Percentiles rank a stretch among this genome's conserved stretches.
phyloP scores from a whole-genome alignment of 768 basidiomycete species.

The Tricholoma matsutake region DNA sequence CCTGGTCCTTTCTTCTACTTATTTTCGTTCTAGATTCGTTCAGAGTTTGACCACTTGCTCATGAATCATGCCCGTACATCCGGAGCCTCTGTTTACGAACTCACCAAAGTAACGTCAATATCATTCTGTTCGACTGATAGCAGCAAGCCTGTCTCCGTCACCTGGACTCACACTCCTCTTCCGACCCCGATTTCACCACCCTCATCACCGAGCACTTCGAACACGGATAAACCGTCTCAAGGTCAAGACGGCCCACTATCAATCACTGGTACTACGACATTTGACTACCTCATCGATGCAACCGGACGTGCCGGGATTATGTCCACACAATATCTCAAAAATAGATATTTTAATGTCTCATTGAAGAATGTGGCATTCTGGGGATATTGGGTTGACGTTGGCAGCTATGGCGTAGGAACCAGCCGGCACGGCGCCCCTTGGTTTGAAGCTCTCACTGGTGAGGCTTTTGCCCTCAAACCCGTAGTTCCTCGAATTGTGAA shows the following conservation, averaged over 20 bases:
- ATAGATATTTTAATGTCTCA: conserved; percentile 63
- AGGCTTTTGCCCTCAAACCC: conserved; percentile 6
- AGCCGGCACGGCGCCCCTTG: conserved; percentile 55
- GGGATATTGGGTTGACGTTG: conserved; percentile 68
- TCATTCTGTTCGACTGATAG: conserved; percentile 40
- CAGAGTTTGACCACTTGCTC: conserved; percentile 59
- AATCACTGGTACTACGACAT: conserved; percentile 51
- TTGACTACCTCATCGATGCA: conserved; percentile 70
- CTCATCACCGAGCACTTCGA: conserved; percentile 33
- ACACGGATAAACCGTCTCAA: conserved; percentile 11
- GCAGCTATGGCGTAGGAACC: conserved; percentile 49
- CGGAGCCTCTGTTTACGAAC: conserved; percentile 53
- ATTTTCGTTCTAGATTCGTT: conserved; percentile 39
- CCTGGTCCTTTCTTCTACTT: not conserved
- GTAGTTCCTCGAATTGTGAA: not conserved
- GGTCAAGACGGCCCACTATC: conserved; percentile 10
- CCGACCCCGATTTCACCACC: conserved; percentile 39
- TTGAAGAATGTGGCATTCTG: conserved; percentile 74
- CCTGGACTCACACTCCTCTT: conserved; percentile 48
- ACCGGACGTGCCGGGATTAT: conserved; percentile 71
- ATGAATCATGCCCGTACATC: conserved; percentile 51
- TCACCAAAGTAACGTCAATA: conserved; percentile 48
- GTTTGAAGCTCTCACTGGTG: conserved; percentile 72
- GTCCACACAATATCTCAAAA: conserved; percentile 67
- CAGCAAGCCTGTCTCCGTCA: conserved; percentile 47